phyloP scores from a whole-genome alignment of 2,329 filamentous ascomycete genomes.

The Penicillium sp. region DNA sequence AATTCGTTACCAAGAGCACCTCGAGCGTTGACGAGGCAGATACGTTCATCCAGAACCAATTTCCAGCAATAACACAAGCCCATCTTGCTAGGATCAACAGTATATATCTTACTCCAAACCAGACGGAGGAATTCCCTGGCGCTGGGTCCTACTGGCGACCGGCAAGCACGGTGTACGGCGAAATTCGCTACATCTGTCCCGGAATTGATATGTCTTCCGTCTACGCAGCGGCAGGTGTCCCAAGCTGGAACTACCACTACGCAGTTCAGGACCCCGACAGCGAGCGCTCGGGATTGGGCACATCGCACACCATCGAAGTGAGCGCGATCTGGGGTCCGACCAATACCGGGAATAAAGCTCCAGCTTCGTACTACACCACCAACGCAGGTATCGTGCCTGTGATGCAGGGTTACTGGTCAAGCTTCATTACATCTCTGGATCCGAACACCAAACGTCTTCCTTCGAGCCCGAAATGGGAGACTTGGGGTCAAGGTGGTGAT shows the following conservation, averaged over 20 bases:
- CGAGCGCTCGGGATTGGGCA: constrained; percentile 58
- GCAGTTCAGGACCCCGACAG: constrained; percentile 62
- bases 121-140: constrained; percentile 47
- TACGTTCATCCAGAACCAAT: constrained; percentile 59
- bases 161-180: constrained; percentile 60
- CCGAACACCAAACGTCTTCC: constrained; percentile 58
- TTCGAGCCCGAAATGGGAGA: constrained; percentile 54
- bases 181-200: constrained; percentile 66
- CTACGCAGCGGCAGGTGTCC: constrained; percentile 33
- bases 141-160: constrained; percentile 60
- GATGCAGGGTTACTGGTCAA: constrained; percentile 71
- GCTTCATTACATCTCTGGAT: constrained; percentile 66
- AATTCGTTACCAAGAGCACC: constrained; percentile 56
- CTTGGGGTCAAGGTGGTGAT: constrained; percentile 38
- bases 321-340: constrained; percentile 67
- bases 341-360: constrained; percentile 52
- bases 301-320: constrained; percentile 66
- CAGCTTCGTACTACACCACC: constrained; percentile 56
- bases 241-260: constrained; percentile 68
- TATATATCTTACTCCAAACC: constrained; percentile 56
- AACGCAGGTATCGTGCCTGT: constrained; percentile 61
- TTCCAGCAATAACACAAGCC: constrained; percentile 52
- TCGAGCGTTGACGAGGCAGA: constrained; percentile 52
- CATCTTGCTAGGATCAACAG: constrained; percentile 55
- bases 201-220: constrained; percentile 56